Base-by-base conservation (phyloP, 2,329 filamentous ascomycete species). In the Coniochaeta sp. region DNA sequence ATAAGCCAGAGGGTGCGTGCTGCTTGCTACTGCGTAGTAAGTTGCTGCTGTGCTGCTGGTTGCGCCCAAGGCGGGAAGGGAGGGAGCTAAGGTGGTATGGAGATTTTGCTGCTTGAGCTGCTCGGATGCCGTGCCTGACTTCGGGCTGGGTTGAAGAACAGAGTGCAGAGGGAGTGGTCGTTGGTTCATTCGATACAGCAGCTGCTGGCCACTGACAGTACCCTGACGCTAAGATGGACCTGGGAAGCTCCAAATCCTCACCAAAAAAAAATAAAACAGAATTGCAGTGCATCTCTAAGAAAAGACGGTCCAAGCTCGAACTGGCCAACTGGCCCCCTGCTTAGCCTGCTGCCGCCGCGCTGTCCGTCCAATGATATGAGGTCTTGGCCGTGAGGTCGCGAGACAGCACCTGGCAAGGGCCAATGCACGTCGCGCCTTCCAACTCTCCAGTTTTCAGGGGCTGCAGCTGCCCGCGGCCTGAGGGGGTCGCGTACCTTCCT, bases 381-480 rank as follows among this genome's bases (percentile, higher is more conserved):
- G 61, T 34, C 40, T 16, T 52, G 26, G 54, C 42, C 54, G 59
- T 72, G 67, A 75, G 74, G 73, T 73, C 68, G 66, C 67, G 71
- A 74, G 74, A 72, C 74, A 75, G 66, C 70, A 71, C 74, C 61
- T 14, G 24, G 26, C 59, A 17, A 6, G 26, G 60, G 62, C 59
- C 54, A 55, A 28, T 55, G 50, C 47, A 52, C 22, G 47, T 52
- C 47, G 47, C 47, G 47, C 47, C 24, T 52, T 52, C 47, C 24
- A 4, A 34, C n/a, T 52, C 47, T 26, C 30, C 26, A 52, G 44
- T 50, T 28, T 52, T 52, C 47, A 52, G 57, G 34, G 50, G 32
- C 57, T 57, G 26, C 28, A 50, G 55, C 55, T 40, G 34, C 12
- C 12, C 6, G 40, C 14, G 40, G 9, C 4, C 40, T 5, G 10